Evolutionary conservation across 1,139 yeast genomes (phyloP), one percentile per base, ranked within the genome.

Genomic region (Magnusiomyces paraingens): DNA sequence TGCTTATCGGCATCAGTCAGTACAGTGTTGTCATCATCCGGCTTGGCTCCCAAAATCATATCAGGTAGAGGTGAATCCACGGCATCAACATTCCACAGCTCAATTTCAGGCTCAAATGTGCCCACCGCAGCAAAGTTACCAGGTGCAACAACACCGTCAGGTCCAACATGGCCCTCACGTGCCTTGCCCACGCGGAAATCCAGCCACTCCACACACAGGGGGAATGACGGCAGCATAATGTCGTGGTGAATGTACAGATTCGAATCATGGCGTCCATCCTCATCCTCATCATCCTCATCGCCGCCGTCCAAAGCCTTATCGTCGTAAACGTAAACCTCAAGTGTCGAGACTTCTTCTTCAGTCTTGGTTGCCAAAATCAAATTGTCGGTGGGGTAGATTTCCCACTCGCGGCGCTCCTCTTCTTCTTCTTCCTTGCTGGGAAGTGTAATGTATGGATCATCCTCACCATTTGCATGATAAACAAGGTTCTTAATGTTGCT

Each of bases 41-140:
- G 77, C 35, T 84, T 82, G 66, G 87, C 95, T 50, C 99, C 99
- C 58, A 93, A 77, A 57, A 94, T 89, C 63, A 87, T 77, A 66
- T 90, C 96, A 17, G 99, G 99, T 78, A 88, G 93, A 29, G 96
- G 94, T 65, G 89, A 88, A 66, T 94, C 98, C 46, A 91, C 78
- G 59, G 85, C 84, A 70, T 93, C 99, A 64, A 93, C 76, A 71
- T 93, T 89, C 99, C 99, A 94, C 58, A 93, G 78, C 71, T 93
- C 99, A 69, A 93, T 93, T 66, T 87, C 95, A 42, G 99, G 99
- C 64, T 93, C 99, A 69, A 93, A 91, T 1, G 99, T 88, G 67
- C 99, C 98, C 59, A 93, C 77, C 14, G 99, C 99, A 1, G 95
- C 98, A 70, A 87, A 89, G 69, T 90, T 93, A 10, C 95, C 97